Base-by-base conservation (phyloP, 2,329 filamentous ascomycete genomes). In the Curvularia hawaiiensis region DNA sequence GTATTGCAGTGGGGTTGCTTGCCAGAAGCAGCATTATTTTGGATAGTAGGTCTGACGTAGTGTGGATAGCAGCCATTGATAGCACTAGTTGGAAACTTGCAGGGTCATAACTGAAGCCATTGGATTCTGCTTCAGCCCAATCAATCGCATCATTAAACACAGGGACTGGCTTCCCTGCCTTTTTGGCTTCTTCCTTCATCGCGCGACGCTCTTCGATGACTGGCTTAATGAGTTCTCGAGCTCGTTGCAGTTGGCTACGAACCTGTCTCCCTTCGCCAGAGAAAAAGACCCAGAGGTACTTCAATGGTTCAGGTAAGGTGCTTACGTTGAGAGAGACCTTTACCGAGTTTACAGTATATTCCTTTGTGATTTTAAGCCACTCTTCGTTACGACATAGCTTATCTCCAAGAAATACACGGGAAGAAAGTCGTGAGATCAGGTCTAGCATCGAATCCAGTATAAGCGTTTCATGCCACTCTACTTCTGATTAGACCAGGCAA, bases 361-460 rank as follows among this genome's bases (percentile, higher is more conserved):
- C 56, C 16, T 68, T 71, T 35, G 71, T 63, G 3, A 72, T 67
- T 0, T 69, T 54, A 16, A 79, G 63, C 78, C 79, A 81, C 52
- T 73, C 64, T 52, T 73, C 63, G 54, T 79, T 77, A 24, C 70
- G 69, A 50, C 74, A 75, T 7, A 78, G 62, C 6, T 61, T 57
- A 4, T 73, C 65, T 18, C 79, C 78, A 30, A 77, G 70, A 50
- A 80, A 77, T 16, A 56, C 48, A 4, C n/a, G 33, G 2, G 43
- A 43, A 4, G 56, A 59, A 0, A 59, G 9, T 10, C 56, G 56
- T 12, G 56, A 11, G 20, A 56, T 18, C 1, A 59, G 12, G 3
- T 38, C 9, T 1, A 49, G 11, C 0, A 50, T 28, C 1, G 26
- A 28, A 28, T 28, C 26, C 7, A 28, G 26, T 28, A 28, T 7